phyloP scores from a whole-genome alignment of 2,329 filamentous ascomycete species.

The Gaeumannomyces sp. region DNA sequence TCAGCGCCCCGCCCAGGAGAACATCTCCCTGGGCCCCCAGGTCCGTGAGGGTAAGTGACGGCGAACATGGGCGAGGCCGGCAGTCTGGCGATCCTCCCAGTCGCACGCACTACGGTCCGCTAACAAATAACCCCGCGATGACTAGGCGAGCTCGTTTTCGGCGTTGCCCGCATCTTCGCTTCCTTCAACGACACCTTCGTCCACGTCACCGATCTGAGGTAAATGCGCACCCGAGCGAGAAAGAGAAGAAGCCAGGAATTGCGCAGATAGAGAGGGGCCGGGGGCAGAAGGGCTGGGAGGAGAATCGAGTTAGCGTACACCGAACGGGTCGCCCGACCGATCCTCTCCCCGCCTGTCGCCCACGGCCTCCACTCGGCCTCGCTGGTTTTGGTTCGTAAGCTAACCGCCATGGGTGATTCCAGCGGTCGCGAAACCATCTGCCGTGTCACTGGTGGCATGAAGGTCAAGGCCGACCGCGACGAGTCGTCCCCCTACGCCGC shows the following conservation, averaged over 20 bases:
- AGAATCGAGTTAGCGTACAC: too few relatives aligned
- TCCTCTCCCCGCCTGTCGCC: too few relatives aligned
- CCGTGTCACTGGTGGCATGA: slow-evolving; percentile 99
- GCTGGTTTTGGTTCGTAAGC: slow-evolving; percentile 1
- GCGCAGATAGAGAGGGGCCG: slow-evolving; percentile 7
- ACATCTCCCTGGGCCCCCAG: slow-evolving; percentile 96
- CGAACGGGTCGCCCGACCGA: background rate
- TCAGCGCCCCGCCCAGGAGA: slow-evolving; percentile 80
- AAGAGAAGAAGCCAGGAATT: slow-evolving; percentile 14
- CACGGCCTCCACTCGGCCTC: background rate
- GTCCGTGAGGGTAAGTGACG: slow-evolving; percentile 76
- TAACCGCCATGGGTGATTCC: slow-evolving; percentile 51
- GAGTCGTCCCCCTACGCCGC: slow-evolving; percentile 99
- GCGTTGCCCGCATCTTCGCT: slow-evolving; percentile 96
- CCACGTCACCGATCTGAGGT: slow-evolving; percentile 98
- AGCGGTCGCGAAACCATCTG: slow-evolving; percentile 99
- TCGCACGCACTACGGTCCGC: background rate
- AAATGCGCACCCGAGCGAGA: slow-evolving; percentile 32
- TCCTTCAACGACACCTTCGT: slow-evolving; percentile 94
- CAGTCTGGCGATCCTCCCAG: background rate
- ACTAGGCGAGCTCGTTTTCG: slow-evolving; percentile 91
- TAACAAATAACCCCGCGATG: slow-evolving; percentile 11
- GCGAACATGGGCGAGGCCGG: slow-evolving; percentile 4
- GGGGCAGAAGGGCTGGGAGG: background rate
- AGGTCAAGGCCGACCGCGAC: slow-evolving; percentile 99